Conservation (phyloP, 2,329 filamentous ascomycete genomes). For the Verticillium longisporum region DNA sequence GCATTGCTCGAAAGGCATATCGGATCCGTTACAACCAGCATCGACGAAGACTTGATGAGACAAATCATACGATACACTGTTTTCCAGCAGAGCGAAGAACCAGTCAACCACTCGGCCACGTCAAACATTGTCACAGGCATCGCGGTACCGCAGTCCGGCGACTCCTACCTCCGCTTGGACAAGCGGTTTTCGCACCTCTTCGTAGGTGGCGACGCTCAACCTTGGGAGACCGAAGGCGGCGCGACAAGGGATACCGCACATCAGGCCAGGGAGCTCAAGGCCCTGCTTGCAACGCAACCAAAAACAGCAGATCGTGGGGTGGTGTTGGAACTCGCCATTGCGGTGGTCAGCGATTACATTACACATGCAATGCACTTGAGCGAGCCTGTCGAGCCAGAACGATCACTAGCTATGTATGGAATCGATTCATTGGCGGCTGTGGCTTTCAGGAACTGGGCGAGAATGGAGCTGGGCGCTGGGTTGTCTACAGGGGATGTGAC, state of each 20-base stretch:
- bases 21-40: background rate
- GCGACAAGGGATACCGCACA: background rate
- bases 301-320: constrained; percentile 7
- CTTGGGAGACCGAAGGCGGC: background rate
- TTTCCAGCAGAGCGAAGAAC: background rate
- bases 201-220: background rate
- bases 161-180: background rate
- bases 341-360: constrained; percentile 15
- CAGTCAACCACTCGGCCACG: background rate
- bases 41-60: background rate
- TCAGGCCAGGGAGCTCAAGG: background rate
- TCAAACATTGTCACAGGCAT: background rate
- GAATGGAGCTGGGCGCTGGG: constrained; percentile 15
- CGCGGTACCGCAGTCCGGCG: background rate
- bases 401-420: constrained; percentile 18
- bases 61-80: background rate
- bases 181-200: background rate
- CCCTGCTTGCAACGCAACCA: background rate
- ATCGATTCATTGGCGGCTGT: constrained; percentile 22
- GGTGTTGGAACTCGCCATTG: constrained; percentile 11
- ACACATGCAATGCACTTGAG: constrained; percentile 16
- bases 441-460: constrained; percentile 20
- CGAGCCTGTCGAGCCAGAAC: constrained; percentile 16
- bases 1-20: constrained; percentile 15
- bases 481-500: constrained; percentile 20